Base-by-base conservation (phyloP, 75 land plant species). In the Selaginella tamariscina region DNA sequence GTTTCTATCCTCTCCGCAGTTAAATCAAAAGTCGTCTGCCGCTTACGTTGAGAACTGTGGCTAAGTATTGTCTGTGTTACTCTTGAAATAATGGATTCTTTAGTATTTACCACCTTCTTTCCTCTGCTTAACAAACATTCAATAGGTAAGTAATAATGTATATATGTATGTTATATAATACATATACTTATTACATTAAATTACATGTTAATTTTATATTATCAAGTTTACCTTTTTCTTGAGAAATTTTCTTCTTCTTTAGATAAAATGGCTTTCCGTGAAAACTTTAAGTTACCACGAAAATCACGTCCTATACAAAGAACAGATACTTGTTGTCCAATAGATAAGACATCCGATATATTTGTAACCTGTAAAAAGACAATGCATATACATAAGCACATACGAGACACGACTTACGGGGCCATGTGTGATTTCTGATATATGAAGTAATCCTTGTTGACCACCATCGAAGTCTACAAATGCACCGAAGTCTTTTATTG, bases 401-500 rank as follows among this genome's bases (percentile, higher is more conserved):
- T 39, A 5, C 49, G 5, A 39, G 15, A 39, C 49, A 39, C n/a
- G 32, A 56, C 73, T 30, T 79, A 82, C 90, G 65, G 73, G 85
- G 1, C 77, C 83, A 75, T 86, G 88, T 32, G 96, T 84, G n/a
- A 93, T 57, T 69, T 93, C 95, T 29, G 98, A 93, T 28, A 93
- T 89, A 60, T 93, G 98, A 64, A 93, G 80, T 55, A 93, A 81
- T 29, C 98, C 98, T 73, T 86, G 88, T 68, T 84, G 83, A 9
- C 95, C 95, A 70, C 90, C 98, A 75, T 87, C 88, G 32, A 89
- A 81, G 63, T 93, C 91, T 49, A 93, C 81, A 78, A 93, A 93
- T 2, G 96, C 98, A 66, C 98, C 98, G 74, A 79, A 93, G 54
- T 93, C 98, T 75, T 89, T 93, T 1, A 93, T 70, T 32, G 96